A percentile compares a stretch with the other conserved stretches of the same genome.
Conservation (phyloP, 2,329 filamentous ascomycete genomes). For the Didymella exigua region DNA sequence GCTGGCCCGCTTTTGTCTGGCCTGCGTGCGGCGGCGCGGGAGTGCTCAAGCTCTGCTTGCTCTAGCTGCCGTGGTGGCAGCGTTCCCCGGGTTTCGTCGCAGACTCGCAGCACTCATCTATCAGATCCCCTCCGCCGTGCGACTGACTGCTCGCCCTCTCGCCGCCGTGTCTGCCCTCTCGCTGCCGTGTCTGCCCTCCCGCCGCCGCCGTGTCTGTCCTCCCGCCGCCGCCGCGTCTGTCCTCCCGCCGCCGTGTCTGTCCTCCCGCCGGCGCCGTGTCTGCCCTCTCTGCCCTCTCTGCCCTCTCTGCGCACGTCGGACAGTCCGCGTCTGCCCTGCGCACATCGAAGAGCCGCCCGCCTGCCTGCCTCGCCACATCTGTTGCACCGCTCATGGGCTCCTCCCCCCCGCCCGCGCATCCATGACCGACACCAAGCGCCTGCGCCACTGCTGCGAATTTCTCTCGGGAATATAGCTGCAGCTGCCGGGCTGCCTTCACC, state of each 20-base stretch:
- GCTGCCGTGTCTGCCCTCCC: neutral
- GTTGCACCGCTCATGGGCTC: conserved; percentile 2
- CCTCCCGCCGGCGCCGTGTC: too few species aligned
- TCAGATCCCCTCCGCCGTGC: too few species aligned
- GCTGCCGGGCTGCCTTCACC: neutral
- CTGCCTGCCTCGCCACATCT: neutral
- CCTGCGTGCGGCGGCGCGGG: conserved; percentile 4
- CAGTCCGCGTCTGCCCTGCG: too few species aligned
- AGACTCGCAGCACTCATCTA: neutral
- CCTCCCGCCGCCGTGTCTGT: too few species aligned
- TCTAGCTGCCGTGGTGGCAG: too few species aligned
- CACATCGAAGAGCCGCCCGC: neutral
- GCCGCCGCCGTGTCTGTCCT: too few species aligned
- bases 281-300: too few species aligned
- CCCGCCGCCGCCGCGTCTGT: too few species aligned
- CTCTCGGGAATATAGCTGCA: conserved; percentile 1
- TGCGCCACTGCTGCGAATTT: conserved; percentile 20
- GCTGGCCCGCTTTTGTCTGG: too few species aligned
- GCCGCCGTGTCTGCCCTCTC: neutral
- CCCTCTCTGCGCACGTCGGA: too few species aligned
- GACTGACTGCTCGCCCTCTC: neutral
- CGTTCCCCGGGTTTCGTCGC: too few species aligned
- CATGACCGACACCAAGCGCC: conserved; percentile 13
- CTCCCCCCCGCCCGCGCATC: conserved; percentile 7
- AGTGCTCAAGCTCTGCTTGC: too few species aligned